Evolutionary conservation across 371 early-diverging fungal species (phyloP).

Genomic region (Coemansia linderi): DNA sequence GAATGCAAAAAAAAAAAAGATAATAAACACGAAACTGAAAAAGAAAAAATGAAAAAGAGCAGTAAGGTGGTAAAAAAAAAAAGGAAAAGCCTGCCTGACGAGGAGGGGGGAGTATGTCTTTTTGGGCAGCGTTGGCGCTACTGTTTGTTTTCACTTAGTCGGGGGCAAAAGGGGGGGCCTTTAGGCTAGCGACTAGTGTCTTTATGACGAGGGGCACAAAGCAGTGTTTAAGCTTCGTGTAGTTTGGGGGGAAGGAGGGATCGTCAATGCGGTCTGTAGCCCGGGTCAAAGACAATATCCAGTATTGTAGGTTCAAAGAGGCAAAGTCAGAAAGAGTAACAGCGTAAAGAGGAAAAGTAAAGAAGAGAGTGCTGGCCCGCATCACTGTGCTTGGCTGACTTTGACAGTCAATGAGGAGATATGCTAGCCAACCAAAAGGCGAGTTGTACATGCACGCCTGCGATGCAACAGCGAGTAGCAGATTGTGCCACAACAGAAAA

Average conservation of each 20-base stretch:
- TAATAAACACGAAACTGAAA: not conserved
- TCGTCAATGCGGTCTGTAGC: constrained; percentile 11
- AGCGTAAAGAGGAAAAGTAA: not conserved
- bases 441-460: not conserved
- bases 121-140: constrained; percentile 28
- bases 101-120: not conserved
- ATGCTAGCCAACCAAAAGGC: not conserved
- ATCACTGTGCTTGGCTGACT: not conserved
- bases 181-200: not conserved
- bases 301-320: not conserved
- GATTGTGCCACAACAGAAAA: not conserved
- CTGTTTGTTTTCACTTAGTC: constrained; percentile 12
- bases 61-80: constrained; percentile 1
- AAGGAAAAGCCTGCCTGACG: not conserved
- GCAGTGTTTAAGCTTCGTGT: not conserved
- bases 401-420: not conserved
- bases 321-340: not conserved
- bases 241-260: not conserved
- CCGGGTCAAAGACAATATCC: constrained; percentile 1
- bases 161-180: not conserved
- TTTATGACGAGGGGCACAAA: not conserved
- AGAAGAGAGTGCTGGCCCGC: not conserved
- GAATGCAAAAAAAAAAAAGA: not conserved
- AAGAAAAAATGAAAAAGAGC: not conserved
- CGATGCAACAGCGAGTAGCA: not conserved